Evolutionary conservation across 192 early-diverging fungal genomes (phyloP).

Genomic region (Dissophora globulifera): DNA sequence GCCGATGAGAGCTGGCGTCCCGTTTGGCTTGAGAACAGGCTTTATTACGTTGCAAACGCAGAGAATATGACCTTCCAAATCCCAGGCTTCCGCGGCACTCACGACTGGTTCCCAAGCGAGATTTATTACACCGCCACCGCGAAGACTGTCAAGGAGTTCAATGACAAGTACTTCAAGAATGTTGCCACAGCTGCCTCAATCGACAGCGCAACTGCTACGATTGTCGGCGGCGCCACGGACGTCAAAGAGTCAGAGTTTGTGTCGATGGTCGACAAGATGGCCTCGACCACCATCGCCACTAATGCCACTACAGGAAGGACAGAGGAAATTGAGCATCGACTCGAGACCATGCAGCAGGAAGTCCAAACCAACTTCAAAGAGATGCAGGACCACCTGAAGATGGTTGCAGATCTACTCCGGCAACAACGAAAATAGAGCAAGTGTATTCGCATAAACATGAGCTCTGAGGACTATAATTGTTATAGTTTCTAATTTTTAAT

Average conservation of each 20-base stretch:
- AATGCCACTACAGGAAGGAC: not conserved
- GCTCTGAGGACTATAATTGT: no score
- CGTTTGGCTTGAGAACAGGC: not conserved
- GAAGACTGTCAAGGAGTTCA: not conserved
- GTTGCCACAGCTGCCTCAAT: not conserved
- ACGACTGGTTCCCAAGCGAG: not conserved
- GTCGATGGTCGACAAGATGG: not conserved
- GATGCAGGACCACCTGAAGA: not conserved
- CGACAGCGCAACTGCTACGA: no score
- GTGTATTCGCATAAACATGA: no score
- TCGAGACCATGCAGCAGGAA: not conserved
- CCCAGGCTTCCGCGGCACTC: slow-evolving; percentile 5
- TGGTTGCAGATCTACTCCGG: no score
- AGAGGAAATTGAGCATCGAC: not conserved
- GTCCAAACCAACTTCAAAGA: not conserved
- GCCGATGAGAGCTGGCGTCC: not conserved
- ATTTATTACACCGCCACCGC: slow-evolving; percentile 12
- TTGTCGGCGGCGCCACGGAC: no score
- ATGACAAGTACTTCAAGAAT: slow-evolving; percentile 2
- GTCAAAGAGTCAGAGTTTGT: not conserved
- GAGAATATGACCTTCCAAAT: slow-evolving; percentile 8
- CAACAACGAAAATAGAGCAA: no score
- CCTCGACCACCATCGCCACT: not conserved
- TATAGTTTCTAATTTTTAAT: no score
- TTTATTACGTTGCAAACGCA: not conserved